Conservation (phyloP, 2,329 filamentous ascomycete species). For the Thielaviopsis punctulata region DNA sequence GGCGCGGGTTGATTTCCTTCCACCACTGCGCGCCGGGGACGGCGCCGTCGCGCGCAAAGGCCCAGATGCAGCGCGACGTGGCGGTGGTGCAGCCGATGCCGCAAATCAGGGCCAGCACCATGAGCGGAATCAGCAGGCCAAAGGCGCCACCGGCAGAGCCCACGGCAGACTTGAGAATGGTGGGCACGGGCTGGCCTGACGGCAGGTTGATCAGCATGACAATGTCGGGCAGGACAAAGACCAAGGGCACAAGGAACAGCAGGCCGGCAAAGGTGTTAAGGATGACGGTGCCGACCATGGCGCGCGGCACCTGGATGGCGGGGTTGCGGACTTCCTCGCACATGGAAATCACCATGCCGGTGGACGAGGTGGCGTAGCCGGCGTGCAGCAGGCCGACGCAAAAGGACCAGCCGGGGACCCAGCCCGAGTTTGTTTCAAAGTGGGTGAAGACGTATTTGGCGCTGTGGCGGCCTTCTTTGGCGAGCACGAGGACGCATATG, state of each 20-base stretch:
- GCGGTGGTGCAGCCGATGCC: conserved; percentile 54
- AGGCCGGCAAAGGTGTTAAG: conserved; percentile 51
- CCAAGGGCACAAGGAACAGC: conserved; percentile 49
- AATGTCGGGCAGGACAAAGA: conserved; percentile 52
- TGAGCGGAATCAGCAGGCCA: conserved; percentile 43
- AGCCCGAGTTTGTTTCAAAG: conserved; percentile 52
- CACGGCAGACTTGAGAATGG: conserved; percentile 45
- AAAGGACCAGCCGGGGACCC: conserved; percentile 56
- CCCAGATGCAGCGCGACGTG: conserved; percentile 49
- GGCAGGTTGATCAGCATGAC: conserved; percentile 32
- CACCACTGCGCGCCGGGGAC: conserved; percentile 46
- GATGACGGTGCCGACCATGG: conserved; percentile 50
- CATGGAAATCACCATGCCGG: conserved; percentile 69
- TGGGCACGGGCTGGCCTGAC: conserved; percentile 44
- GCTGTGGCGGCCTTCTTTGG: conserved; percentile 47
- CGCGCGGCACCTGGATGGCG: conserved; percentile 51
- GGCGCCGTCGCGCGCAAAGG: conserved; percentile 53
- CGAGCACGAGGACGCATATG: conserved; percentile 44
- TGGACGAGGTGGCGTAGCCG: conserved; percentile 57
- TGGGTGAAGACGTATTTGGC: conserved; percentile 48
- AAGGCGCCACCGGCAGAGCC: conserved; percentile 45
- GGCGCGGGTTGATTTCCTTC: conserved; percentile 41
- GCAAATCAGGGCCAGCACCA: conserved; percentile 49
- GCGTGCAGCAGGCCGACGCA: conserved; percentile 55
- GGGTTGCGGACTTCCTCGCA: conserved; percentile 55